Percentiles rank a stretch among this genome's conserved stretches.
phyloP scores from a whole-genome alignment of 306 rosid genomes.

The Malus asiatica region DNA sequence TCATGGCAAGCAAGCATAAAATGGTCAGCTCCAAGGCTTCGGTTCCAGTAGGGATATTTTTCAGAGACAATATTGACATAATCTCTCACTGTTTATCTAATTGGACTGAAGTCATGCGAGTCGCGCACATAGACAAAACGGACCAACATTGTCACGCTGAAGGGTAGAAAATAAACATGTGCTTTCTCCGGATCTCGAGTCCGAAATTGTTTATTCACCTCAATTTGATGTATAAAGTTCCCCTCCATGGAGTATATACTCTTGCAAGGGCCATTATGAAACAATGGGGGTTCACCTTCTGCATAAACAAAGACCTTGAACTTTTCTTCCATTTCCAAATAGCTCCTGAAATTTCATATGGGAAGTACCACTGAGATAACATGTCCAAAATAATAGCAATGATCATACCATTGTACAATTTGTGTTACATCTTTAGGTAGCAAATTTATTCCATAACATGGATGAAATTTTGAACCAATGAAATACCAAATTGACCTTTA shows the following conservation, averaged over 20 bases:
- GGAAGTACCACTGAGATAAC: background rate
- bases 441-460: background rate
- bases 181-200: slow-evolving; percentile 75
- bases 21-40: slow-evolving; percentile 84
- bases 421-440: background rate
- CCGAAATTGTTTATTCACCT: slow-evolving; percentile 56
- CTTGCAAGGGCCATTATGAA: slow-evolving; percentile 91
- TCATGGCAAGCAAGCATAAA: slow-evolving; percentile 90
- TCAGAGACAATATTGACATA: slow-evolving; percentile 46
- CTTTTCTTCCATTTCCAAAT: slow-evolving; percentile 78
- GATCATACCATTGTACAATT: background rate
- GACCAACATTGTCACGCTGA: slow-evolving; percentile 77
- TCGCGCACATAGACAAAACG: slow-evolving; percentile 59
- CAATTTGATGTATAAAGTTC: slow-evolving; percentile 65
- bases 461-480: background rate
- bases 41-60: slow-evolving; percentile 71
- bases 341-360: slow-evolving; percentile 47
- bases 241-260: slow-evolving; percentile 91
- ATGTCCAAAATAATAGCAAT: background rate
- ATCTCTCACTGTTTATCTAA: slow-evolving; percentile 52
- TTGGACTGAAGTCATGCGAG: slow-evolving; percentile 64
- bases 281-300: slow-evolving; percentile 90
- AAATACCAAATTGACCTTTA: background rate
- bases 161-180: slow-evolving; percentile 72
- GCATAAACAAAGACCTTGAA: slow-evolving; percentile 71